phyloP scores from a whole-genome alignment of 805 yeast genomes.

The Cephaloascus albidus region DNA sequence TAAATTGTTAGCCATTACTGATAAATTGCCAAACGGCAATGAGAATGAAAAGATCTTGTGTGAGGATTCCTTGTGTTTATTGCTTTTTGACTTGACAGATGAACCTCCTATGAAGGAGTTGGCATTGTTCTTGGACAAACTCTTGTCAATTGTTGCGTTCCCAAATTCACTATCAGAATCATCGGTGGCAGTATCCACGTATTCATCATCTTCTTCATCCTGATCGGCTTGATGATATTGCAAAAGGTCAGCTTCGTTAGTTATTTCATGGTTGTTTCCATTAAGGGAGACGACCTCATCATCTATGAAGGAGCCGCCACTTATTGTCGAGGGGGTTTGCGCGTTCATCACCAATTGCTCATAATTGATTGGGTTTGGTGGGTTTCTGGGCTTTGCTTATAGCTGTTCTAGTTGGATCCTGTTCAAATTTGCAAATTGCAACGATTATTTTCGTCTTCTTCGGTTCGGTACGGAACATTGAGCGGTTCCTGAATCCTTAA shows the following conservation, averaged over 20 bases:
- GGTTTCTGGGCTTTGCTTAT: too few species aligned
- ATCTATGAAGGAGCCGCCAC: background rate
- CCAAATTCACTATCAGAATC: background rate
- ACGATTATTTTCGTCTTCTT: too few species aligned
- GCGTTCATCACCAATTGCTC: too few species aligned
- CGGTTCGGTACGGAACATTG: too few species aligned
- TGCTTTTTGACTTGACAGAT: conserved; percentile 7
- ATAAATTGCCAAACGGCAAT: conserved; percentile 46
- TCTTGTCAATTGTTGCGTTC: conserved; percentile 1
- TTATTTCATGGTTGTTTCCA: too few species aligned
- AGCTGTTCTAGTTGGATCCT: too few species aligned
- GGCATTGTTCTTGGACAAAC: conserved; percentile 23
- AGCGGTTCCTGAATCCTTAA: too few species aligned
- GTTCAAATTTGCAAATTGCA: too few species aligned
- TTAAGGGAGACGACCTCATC: background rate
- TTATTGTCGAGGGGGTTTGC: background rate
- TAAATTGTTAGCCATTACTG: conserved; percentile 16
- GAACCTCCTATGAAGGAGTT: conserved; percentile 45
- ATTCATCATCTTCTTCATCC: background rate
- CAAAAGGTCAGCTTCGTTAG: too few species aligned
- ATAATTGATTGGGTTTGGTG: too few species aligned
- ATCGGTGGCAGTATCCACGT: background rate
- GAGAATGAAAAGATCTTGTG: conserved; percentile 46
- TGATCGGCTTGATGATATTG: background rate
- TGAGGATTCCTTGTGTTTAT: conserved; percentile 1